Percentiles rank a stretch among this genome's conserved stretches.
Conservation (phyloP, 2,329 filamentous ascomycete genomes). For the Lachnellula hyalina region DNA sequence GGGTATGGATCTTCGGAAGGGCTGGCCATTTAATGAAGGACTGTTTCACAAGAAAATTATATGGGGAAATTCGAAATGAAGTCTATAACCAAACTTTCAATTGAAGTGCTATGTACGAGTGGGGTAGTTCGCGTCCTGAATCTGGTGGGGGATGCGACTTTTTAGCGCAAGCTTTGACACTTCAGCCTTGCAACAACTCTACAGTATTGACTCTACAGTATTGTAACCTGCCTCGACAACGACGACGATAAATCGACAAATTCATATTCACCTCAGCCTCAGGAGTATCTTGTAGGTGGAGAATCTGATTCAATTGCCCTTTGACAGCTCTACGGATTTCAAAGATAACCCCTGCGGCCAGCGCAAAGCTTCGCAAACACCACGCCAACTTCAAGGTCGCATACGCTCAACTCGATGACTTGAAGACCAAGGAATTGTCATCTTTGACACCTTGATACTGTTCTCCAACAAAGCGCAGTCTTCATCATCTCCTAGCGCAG, state of each 20-base stretch:
- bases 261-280: neutral
- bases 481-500: neutral
- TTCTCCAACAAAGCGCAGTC: neutral
- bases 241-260: neutral
- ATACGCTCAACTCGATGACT: slow-evolving; percentile 6
- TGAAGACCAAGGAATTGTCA: neutral
- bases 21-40: slow-evolving; percentile 12
- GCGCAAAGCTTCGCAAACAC: neutral
- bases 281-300: neutral
- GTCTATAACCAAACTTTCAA: no score
- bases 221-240: neutral
- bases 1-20: slow-evolving; percentile 11
- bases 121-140: neutral
- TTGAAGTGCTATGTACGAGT: no score
- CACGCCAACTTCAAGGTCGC: neutral
- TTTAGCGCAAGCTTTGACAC: neutral
- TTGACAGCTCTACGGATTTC: neutral
- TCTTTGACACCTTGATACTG: neutral
- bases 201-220: neutral
- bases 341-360: neutral
- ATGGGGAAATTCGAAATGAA: neutral
- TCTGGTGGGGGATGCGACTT: slow-evolving; percentile 7
- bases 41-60: neutral
- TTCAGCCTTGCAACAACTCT: slow-evolving; percentile 7
- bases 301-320: neutral